Percentiles rank a stretch among this genome's conserved stretches.
Evolutionary conservation across 2,329 filamentous ascomycete genomes (phyloP).

Genomic region (Verticillium dahliae): DNA sequence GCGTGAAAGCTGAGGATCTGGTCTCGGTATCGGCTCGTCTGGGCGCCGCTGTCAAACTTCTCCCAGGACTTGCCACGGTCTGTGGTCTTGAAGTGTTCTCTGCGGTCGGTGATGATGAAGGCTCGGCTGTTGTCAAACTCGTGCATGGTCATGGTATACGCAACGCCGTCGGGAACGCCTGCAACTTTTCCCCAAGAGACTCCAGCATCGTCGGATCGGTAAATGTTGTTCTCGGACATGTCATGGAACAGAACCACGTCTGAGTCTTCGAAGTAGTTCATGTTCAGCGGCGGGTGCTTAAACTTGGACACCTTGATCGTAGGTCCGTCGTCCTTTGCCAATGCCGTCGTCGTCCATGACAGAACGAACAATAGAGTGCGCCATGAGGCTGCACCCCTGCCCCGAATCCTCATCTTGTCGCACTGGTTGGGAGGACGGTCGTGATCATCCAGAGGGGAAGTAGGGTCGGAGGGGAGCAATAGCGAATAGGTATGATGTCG

Average conservation of each 20-base stretch:
- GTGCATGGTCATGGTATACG: slow-evolving; percentile 64
- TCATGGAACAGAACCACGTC: slow-evolving; percentile 76
- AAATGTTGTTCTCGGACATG: slow-evolving; percentile 55
- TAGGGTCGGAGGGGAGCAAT: neutral
- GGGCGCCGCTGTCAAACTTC: slow-evolving; percentile 58
- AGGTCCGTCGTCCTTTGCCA: slow-evolving; percentile 56
- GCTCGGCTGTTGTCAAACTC: slow-evolving; percentile 72
- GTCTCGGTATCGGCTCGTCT: slow-evolving; percentile 46
- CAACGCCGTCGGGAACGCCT: slow-evolving; percentile 56
- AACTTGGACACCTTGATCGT: slow-evolving; percentile 60
- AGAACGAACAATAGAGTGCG: slow-evolving; percentile 37
- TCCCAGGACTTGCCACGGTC: slow-evolving; percentile 80
- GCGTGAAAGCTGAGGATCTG: slow-evolving; percentile 71
- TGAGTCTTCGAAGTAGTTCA: slow-evolving; percentile 90
- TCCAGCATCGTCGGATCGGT: slow-evolving; percentile 76
- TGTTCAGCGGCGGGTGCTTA: slow-evolving; percentile 56
- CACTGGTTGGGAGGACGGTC: slow-evolving; percentile 17
- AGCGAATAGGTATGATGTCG: neutral
- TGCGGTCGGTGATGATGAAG: slow-evolving; percentile 65
- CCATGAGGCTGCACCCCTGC: slow-evolving; percentile 39
- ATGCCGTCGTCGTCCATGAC: slow-evolving; percentile 27
- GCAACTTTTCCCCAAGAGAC: slow-evolving; percentile 64
- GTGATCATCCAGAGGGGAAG: slow-evolving; percentile 33
- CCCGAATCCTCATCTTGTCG: slow-evolving; percentile 49
- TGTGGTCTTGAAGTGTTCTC: slow-evolving; percentile 73